Base-by-base conservation (phyloP, 495 filamentous ascomycete genomes). In the Hyaloscypha variabilis region DNA sequence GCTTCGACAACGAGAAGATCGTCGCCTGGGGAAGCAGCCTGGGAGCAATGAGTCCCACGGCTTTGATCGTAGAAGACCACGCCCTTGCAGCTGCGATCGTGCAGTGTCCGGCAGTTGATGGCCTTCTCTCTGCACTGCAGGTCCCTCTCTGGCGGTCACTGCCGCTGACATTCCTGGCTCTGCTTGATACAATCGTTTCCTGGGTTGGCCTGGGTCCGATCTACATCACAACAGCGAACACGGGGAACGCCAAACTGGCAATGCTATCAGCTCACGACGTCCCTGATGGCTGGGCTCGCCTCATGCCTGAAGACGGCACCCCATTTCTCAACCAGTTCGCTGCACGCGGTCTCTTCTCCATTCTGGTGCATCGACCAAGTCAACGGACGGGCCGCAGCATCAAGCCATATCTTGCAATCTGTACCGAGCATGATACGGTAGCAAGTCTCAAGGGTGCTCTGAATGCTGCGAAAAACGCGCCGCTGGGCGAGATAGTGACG, bases 1-100 rank as follows among this genome's bases (percentile, higher is more conserved):
- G 11, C 19, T 46, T 46, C 39, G 10, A 46, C 39, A 46, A 46
- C 39, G 39, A 46, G 39, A 54, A 54, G 10, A 54, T 54, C 26
- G 51, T 54, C 11, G 51, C 26, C 6, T 54, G 51, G 51, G 51
- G 51, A 29, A 54, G 24, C 23, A 54, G 51, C n/a, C 26, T 54
- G 23, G 51, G 8, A 54, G 51, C 24, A 54, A 54, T 54, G 51
- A 1, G 26, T 54, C 24, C 26, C 2, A 26, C 51, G 51, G 51
- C 51, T 17, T 19, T 54, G 24, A 54, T 54, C 24, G 26, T 10
- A 10, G 51, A 54, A 54, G 51, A 54, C 21, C 19, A 54, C 17
- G 26, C 8, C 51, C 51, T 54, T 13, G 26, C 23, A 29, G 51
- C 51, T 10, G 51, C 24, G 6, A 54, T 54, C 19, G 51, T 29